Percentiles rank a stretch among this genome's conserved stretches.
phyloP scores from a whole-genome alignment of 768 basidiomycete genomes.

The Fistulinella prunicolor region DNA sequence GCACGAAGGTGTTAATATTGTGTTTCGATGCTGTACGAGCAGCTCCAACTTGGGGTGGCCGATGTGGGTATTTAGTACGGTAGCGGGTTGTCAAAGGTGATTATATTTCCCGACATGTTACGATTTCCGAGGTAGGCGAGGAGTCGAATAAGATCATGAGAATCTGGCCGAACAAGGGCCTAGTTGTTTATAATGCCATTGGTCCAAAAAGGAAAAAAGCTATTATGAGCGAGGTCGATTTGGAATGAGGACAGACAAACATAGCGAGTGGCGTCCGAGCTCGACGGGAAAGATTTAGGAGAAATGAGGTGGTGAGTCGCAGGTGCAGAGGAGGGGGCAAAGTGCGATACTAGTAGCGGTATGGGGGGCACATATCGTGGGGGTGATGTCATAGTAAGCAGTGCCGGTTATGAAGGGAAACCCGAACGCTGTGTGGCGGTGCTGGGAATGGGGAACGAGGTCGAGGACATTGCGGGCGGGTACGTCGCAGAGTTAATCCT shows the following conservation, averaged over 20 bases:
- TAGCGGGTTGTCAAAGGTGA: too few species aligned
- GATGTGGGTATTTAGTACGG: neutral
- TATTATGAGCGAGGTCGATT: neutral
- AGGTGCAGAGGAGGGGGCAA: neutral
- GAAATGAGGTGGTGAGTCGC: neutral
- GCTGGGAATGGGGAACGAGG: neutral
- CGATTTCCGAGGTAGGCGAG: neutral
- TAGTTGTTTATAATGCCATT: neutral
- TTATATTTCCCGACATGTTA: neutral
- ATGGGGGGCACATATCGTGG: too few species aligned
- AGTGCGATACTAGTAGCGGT: too few species aligned
- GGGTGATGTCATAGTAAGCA: neutral
- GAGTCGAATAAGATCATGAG: neutral
- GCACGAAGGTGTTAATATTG: too few species aligned
- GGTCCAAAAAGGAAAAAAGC: neutral
- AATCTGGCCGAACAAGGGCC: neutral
- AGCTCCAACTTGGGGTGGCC: neutral
- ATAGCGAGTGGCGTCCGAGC: neutral
- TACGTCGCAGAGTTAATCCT: neutral
- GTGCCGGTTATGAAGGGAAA: slow-evolving; percentile 6
- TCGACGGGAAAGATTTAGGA: neutral
- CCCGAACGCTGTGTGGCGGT: slow-evolving; percentile 2
- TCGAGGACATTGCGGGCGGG: neutral
- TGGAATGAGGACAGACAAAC: neutral
- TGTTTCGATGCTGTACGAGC: too few species aligned